phyloP scores from a whole-genome alignment of 139 green algal genomes.

The Gonium pectorale region DNA sequence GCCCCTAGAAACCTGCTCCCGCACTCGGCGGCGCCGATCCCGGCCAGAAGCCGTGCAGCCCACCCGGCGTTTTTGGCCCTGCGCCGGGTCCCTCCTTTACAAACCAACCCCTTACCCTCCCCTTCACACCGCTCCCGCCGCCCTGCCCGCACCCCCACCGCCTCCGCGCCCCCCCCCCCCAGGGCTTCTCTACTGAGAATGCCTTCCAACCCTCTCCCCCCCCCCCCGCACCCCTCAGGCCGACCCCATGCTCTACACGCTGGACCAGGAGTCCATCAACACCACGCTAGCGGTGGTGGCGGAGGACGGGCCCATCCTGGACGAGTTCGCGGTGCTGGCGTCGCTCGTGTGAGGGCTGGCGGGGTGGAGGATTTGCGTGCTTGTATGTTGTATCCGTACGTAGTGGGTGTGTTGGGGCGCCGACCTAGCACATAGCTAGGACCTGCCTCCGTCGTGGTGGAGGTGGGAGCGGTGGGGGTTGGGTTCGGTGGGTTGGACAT shows the following conservation, averaged over 20 bases:
- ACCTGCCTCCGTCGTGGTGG: too few relatives aligned
- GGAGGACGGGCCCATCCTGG: background rate
- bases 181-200: too few relatives aligned
- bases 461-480: too few relatives aligned
- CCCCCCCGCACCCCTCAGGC: background rate
- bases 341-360: background rate
- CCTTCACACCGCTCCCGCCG: background rate
- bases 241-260: slow-evolving; percentile 24
- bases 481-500: too few relatives aligned
- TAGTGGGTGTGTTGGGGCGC: too few relatives aligned
- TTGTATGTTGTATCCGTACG: too few relatives aligned
- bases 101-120: background rate
- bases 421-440: too few relatives aligned
- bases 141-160: background rate
- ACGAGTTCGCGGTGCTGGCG: slow-evolving; percentile 24
- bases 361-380: background rate
- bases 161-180: background rate
- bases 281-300: slow-evolving; percentile 28
- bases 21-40: too few relatives aligned
- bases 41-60: too few relatives aligned
- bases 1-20: too few relatives aligned
- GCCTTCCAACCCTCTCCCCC: background rate
- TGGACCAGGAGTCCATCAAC: background rate
- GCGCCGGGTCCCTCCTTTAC: too few relatives aligned
- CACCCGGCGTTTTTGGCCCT: too few relatives aligned